Evolutionary conservation across 2,329 filamentous ascomycete species (phyloP).

Genomic region (Colletotrichum sansevieriae): DNA sequence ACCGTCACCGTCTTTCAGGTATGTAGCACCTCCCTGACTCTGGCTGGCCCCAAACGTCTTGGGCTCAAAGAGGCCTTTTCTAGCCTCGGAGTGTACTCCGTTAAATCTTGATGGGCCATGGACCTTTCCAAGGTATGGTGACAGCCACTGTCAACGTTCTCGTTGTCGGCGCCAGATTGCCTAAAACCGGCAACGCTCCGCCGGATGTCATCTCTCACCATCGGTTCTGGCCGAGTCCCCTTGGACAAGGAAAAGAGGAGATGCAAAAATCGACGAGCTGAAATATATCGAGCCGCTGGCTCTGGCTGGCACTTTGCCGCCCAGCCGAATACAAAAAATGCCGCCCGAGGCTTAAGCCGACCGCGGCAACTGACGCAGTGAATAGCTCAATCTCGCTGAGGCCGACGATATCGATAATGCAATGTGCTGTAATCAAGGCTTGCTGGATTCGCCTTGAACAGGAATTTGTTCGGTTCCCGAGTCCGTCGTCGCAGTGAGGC

Average conservation of each 20-base stretch:
- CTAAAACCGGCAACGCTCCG: neutral
- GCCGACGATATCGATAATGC: no score
- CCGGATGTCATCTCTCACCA: conserved; percentile 21
- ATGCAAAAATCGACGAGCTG: no score
- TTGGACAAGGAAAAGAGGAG: no score
- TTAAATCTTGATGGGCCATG: neutral
- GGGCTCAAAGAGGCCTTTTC: neutral
- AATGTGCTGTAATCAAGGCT: no score
- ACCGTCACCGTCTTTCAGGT: conserved; percentile 21
- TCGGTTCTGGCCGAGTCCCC: conserved; percentile 23
- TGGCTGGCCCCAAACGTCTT: conserved; percentile 7
- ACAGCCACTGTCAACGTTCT: neutral
- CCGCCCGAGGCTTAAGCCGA: no score
- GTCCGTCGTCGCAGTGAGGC: neutral
- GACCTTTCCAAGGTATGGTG: neutral
- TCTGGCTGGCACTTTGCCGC: no score
- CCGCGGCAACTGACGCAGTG: no score
- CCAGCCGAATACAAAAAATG: no score
- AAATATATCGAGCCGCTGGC: no score
- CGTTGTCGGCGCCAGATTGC: neutral
- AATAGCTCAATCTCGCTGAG: no score
- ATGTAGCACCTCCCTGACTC: neutral
- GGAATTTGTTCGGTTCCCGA: conserved; percentile 10
- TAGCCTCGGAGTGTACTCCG: conserved; percentile 25
- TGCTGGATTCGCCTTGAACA: no score